A percentile compares a stretch with the other conserved stretches of the same genome.
These are phyloP conservation scores for Balakata baccata DNA, from an alignment of 345 rosid species.

Conservation along the genomic window DNA sequence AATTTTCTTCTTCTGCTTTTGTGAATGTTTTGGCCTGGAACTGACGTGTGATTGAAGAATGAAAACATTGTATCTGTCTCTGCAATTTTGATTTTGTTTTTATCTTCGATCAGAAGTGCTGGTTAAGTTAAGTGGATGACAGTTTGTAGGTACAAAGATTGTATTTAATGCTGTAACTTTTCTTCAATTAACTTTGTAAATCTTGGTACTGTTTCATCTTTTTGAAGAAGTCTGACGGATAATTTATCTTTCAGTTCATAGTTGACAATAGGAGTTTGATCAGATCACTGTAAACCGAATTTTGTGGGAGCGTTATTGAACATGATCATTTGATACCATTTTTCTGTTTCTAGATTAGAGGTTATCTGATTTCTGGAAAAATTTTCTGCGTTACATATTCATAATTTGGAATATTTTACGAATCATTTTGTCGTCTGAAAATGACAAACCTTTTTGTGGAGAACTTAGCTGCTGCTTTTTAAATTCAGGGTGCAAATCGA, in stretches of 20 bases:
- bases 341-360: background rate
- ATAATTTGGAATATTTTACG: background rate
- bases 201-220: too few species aligned
- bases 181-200: too few species aligned
- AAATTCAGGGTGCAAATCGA: conserved; percentile 58
- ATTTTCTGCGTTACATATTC: background rate
- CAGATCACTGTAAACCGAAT: background rate
- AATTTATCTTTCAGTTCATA: background rate
- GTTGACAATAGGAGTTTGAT: conserved; percentile 19
- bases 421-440: background rate
- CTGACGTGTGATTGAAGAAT: background rate
- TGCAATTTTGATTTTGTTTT: background rate
- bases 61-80: background rate
- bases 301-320: background rate
- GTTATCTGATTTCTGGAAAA: background rate
- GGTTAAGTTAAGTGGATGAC: too few species aligned
- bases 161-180: background rate
- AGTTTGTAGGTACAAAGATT: background rate
- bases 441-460: background rate
- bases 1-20: background rate
- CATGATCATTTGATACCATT: background rate
- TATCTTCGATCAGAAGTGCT: background rate
- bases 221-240: too few species aligned
- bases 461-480: conserved; percentile 3
- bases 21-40: background rate